Percentiles rank a stretch among this genome's conserved stretches.
These are phyloP conservation scores for Saccharomyces kudriavzevii DNA, from an alignment of 805 yeast genomes.

Conservation along the genomic window DNA sequence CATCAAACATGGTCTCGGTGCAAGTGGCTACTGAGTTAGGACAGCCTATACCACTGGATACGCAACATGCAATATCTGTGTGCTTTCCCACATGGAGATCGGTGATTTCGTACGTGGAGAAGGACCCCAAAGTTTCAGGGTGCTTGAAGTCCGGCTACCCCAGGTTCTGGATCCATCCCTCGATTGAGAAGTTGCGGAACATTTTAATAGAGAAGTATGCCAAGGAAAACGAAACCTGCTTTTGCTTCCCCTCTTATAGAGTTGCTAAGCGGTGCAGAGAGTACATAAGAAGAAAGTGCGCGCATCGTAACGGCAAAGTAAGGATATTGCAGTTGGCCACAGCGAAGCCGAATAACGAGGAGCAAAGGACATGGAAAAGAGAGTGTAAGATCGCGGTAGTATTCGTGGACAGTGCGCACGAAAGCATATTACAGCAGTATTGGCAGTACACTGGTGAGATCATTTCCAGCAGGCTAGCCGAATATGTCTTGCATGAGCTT, in stretches of 20 bases:
- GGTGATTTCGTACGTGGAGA: conserved; percentile 86
- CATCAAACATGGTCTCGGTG: neutral
- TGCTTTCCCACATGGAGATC: conserved; percentile 92
- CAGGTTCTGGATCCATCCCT: conserved; percentile 62
- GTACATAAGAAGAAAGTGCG: conserved; percentile 44
- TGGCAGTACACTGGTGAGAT: conserved; percentile 98
- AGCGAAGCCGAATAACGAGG: conserved; percentile 51
- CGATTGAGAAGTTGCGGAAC: conserved; percentile 46
- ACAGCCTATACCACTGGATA: conserved; percentile 69
- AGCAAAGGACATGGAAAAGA: conserved; percentile 48
- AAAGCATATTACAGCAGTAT: conserved; percentile 64
- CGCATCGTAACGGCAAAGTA: conserved; percentile 29
- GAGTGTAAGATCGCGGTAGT: conserved; percentile 67
- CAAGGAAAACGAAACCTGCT: conserved; percentile 60
- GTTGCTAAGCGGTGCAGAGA: conserved; percentile 78
- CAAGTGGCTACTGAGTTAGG: neutral
- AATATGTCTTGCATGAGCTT: conserved; percentile 61
- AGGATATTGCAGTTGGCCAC: conserved; percentile 66
- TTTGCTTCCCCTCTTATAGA: conserved; percentile 65
- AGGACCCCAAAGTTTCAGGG: conserved; percentile 69
- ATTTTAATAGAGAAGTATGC: conserved; percentile 63
- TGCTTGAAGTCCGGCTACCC: conserved; percentile 88
- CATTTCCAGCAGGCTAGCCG: conserved; percentile 78
- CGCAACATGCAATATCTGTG: conserved; percentile 89
- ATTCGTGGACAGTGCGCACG: conserved; percentile 54